phyloP scores from a whole-genome alignment of 805 yeast genomes.

The Pichia gijzeniarum region DNA sequence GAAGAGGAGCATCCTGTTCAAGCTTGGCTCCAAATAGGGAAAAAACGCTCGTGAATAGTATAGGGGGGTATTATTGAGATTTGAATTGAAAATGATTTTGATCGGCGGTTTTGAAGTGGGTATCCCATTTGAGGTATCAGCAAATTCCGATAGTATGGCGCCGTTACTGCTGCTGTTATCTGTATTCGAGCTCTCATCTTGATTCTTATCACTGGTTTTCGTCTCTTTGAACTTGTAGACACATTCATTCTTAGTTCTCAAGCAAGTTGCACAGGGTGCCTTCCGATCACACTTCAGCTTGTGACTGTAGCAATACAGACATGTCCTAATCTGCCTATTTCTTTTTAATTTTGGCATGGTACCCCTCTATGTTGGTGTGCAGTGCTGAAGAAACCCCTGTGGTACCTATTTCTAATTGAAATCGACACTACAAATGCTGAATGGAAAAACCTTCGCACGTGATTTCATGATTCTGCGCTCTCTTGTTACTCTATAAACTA shows the following conservation, averaged over 20 bases:
- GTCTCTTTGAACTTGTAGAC: conserved; percentile 7
- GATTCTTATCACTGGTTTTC: neutral
- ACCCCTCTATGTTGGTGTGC: too few species aligned
- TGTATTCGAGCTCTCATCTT: neutral
- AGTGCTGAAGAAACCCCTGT: too few species aligned
- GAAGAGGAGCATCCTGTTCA: conserved; percentile 11
- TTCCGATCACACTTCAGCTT: conserved; percentile 15
- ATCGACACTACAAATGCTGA: too few species aligned
- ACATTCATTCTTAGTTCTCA: conserved; percentile 11
- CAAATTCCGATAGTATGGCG: too few species aligned
- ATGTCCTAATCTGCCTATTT: conserved; percentile 13
- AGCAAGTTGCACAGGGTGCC: conserved; percentile 13
- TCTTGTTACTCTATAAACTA: too few species aligned
- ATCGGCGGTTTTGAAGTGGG: too few species aligned
- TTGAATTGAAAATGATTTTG: neutral
- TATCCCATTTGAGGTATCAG: too few species aligned
- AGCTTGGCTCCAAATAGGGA: conserved; percentile 12
- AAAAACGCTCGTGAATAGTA: conserved; percentile 15
- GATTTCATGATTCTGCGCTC: too few species aligned
- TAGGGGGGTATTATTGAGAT: conserved; percentile 5
- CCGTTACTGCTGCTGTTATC: neutral
- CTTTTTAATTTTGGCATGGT: conserved; percentile 12
- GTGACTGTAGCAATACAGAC: conserved; percentile 14
- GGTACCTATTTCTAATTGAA: too few species aligned
- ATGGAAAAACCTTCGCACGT: too few species aligned